Conservation (phyloP, 2,329 filamentous ascomycete genomes). For the Alternaria angustiovoidea region DNA sequence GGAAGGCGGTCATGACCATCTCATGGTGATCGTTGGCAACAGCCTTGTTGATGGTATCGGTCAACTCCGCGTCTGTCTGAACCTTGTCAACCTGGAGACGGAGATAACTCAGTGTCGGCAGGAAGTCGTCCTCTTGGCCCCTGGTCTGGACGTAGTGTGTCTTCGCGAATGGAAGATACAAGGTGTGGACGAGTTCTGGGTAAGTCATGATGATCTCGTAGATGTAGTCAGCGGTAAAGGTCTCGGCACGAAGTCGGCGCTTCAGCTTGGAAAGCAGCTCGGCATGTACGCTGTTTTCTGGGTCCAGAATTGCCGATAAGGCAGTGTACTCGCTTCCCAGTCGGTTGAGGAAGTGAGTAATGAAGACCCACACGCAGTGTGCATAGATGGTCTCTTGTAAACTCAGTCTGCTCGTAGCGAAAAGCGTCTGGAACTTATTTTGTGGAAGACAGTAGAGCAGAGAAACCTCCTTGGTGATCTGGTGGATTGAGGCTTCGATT, state of each 20-base stretch:
- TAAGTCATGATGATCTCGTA: slow-evolving; percentile 95
- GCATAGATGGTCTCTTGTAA: slow-evolving; percentile 97
- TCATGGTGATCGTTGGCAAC: slow-evolving; percentile 87
- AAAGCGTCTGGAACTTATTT: slow-evolving; percentile 92
- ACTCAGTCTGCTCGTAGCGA: slow-evolving; percentile 84
- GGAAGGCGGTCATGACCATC: slow-evolving; percentile 97
- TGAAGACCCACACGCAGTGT: slow-evolving; percentile 96
- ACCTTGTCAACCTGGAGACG: slow-evolving; percentile 72
- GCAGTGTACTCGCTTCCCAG: slow-evolving; percentile 91
- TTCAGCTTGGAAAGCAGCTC: slow-evolving; percentile 93
- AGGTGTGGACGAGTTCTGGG: slow-evolving; percentile 81
- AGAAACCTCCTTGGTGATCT: slow-evolving; percentile 98
- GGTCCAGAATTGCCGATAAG: slow-evolving; percentile 79
- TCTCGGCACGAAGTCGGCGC: slow-evolving; percentile 92
- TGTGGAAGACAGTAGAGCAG: slow-evolving; percentile 97
- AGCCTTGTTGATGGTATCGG: slow-evolving; percentile 51
- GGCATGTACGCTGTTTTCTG: slow-evolving; percentile 82
- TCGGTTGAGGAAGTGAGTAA: slow-evolving; percentile 97
- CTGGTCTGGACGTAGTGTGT: slow-evolving; percentile 78
- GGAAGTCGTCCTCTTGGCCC: slow-evolving; percentile 71
- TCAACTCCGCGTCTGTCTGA: slow-evolving; percentile 49
- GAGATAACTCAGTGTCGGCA: slow-evolving; percentile 74
- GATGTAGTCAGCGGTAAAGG: slow-evolving; percentile 98
- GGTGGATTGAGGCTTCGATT: slow-evolving; percentile 93
- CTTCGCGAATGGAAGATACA: slow-evolving; percentile 92